Conservation (phyloP, 495 filamentous ascomycete species). For the Penicillium riverlandense region DNA sequence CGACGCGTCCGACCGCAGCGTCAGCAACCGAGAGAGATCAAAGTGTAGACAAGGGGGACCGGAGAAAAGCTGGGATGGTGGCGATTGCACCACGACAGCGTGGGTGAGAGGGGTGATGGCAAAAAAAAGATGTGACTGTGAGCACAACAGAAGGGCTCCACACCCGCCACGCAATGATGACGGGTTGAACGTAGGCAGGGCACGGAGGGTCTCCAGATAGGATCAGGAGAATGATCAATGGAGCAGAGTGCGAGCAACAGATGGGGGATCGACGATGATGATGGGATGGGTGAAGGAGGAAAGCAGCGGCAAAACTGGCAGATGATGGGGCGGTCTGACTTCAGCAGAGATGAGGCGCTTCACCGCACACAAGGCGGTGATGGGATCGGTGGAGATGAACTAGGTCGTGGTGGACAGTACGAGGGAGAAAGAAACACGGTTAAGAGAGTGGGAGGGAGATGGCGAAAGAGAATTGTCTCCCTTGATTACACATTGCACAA, state of each 20-base stretch:
- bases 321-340: constrained; percentile 35
- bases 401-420: constrained; percentile 1
- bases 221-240: not conserved
- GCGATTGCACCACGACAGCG: too few species aligned
- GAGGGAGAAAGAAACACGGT: not conserved
- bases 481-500: not conserved
- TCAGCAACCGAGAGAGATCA: not conserved
- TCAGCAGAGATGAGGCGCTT: constrained; percentile 23
- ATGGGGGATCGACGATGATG: constrained; percentile 1
- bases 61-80: not conserved
- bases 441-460: constrained; percentile 1
- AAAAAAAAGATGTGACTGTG: not conserved
- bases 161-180: too few species aligned
- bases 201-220: too few species aligned
- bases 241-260: not conserved
- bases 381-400: constrained; percentile 17
- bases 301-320: constrained; percentile 34
- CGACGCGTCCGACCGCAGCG: not conserved
- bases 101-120: constrained; percentile 1
- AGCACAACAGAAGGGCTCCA: too few species aligned
- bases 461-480: not conserved
- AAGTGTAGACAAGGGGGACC: not conserved
- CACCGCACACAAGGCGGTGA: constrained; percentile 44
- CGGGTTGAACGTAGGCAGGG: too few species aligned
- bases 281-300: constrained; percentile 9